phyloP scores from a whole-genome alignment of 2,329 filamentous ascomycete genomes.

The Colletotrichum euphorbiae region DNA sequence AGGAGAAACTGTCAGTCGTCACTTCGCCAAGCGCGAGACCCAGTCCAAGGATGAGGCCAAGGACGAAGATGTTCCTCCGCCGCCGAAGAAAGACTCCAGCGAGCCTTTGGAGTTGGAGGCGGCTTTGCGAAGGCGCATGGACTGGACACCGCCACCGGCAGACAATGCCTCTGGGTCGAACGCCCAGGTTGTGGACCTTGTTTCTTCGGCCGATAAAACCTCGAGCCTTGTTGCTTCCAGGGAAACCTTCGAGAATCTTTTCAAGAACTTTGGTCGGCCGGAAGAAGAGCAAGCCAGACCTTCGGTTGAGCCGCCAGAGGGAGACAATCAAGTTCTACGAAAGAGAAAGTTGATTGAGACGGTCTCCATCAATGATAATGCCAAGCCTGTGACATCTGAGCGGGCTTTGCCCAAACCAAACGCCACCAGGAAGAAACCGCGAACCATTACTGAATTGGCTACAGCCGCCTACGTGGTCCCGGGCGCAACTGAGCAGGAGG shows the following conservation, averaged over 20 bases:
- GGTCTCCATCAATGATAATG: slow-evolving; percentile 51
- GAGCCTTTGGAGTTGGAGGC: slow-evolving; percentile 55
- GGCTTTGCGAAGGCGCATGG: slow-evolving; percentile 66
- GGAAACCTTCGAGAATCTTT: slow-evolving; percentile 57
- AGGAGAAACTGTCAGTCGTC: slow-evolving; percentile 49
- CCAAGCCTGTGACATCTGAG: slow-evolving; percentile 42
- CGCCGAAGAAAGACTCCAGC: slow-evolving; percentile 27
- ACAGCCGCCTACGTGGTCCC: slow-evolving; percentile 73
- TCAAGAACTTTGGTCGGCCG: slow-evolving; percentile 55
- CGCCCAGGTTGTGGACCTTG: slow-evolving; percentile 47
- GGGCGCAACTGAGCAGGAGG: slow-evolving; percentile 48
- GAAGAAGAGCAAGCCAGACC: slow-evolving; percentile 41
- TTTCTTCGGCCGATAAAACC: slow-evolving; percentile 43
- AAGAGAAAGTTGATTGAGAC: slow-evolving; percentile 70
- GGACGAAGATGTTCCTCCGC: background rate
- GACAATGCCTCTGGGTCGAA: slow-evolving; percentile 49
- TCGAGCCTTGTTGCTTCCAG: slow-evolving; percentile 38
- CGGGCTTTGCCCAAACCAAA: slow-evolving; percentile 60
- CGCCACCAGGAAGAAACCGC: slow-evolving; percentile 74
- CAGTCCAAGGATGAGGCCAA: slow-evolving; percentile 41
- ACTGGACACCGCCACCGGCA: slow-evolving; percentile 76
- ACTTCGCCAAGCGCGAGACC: slow-evolving; percentile 45
- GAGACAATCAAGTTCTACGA: slow-evolving; percentile 52
- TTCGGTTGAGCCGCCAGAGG: slow-evolving; percentile 40
- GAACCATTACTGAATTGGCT: slow-evolving; percentile 82